phyloP scores from a whole-genome alignment of 2,329 filamentous ascomycete genomes.

The Fusarium sp. region DNA sequence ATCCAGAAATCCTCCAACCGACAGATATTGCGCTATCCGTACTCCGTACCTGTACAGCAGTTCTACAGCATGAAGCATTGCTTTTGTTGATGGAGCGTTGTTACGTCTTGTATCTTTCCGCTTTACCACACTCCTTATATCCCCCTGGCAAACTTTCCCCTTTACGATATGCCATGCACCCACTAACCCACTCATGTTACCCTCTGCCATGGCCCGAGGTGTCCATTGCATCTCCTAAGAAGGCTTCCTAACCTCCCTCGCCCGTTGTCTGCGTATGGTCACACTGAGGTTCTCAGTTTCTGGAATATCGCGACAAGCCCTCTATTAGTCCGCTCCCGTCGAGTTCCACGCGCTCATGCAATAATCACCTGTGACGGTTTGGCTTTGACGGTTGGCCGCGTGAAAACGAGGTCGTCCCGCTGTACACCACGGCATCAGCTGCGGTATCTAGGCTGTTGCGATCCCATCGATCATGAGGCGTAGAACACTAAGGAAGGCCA shows the following conservation, averaged over 20 bases:
- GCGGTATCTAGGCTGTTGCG: constrained; percentile 38
- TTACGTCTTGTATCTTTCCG: constrained; percentile 11
- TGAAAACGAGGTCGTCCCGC: constrained; percentile 39
- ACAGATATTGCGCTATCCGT: not conserved
- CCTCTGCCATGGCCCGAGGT: constrained; percentile 16
- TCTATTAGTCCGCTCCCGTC: constrained; percentile 29
- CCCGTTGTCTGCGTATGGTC: constrained; percentile 20
- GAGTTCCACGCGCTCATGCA: constrained; percentile 20
- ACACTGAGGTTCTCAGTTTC: constrained; percentile 24
- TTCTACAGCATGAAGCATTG: constrained; percentile 1
- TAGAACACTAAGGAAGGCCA: not conserved
- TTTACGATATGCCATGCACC: constrained; percentile 9
- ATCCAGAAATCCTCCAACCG: not conserved
- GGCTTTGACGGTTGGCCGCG: constrained; percentile 20
- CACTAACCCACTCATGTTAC: constrained; percentile 18
- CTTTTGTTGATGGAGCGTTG: not conserved
- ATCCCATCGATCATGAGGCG: constrained; percentile 1
- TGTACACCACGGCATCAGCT: constrained; percentile 35
- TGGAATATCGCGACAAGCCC: constrained; percentile 40
- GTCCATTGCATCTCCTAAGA: not conserved
- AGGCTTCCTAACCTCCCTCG: constrained; percentile 11
- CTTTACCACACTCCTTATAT: constrained; percentile 12
- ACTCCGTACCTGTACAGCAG: constrained; percentile 7
- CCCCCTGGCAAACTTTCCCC: not conserved
- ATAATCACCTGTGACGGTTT: constrained; percentile 13